Evolutionary conservation across 805 yeast genomes (phyloP), one percentile per base, ranked within the genome.

Genomic region (Sugiyamaella lignohabitans): DNA sequence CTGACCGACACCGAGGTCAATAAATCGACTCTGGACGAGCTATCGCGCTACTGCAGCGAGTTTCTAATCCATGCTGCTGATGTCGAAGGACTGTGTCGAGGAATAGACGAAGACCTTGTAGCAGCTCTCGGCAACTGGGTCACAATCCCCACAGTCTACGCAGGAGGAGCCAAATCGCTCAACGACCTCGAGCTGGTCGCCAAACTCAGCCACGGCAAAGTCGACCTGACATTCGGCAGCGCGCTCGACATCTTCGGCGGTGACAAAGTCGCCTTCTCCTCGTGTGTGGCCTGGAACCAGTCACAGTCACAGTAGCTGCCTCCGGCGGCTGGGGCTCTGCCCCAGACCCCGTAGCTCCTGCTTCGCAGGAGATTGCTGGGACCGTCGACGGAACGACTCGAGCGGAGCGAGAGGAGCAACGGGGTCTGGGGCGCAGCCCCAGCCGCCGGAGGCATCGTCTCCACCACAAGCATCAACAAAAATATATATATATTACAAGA

Each of bases 191-290:
- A 67, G 3, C 67, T 73, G 21, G 98, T 93, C 2, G 64, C 79
- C 6, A 51, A 62, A 38, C 67, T 93, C 58, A 87, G 96, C 60
- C 59, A 66, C 2, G 95, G 95, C 2, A 82, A 76, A 58, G 96
- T 93, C 11, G 98, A 93, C 61, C 70, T 93, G 61, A 93, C 98
- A 0, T 89, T 69, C 59, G 99, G 99, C 1, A 84, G 95, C 61
- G 84, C 97, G 0, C 67, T 93, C 45, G 98, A 93, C 62, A 87
- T 93, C 8, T 93, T 91, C 70, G 99, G 99, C 1, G 99, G 99
- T 0, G 62, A 66, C 3, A 63, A 84, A 45, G 96, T 93, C 30
- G 78, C 71, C 58, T 88, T 87, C 58, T 71, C 70, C 1, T 96
- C 88, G 3, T 78, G 87, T 47, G 80, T 85, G 30, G 58, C 59